Base-by-base conservation (phyloP, 2,329 filamentous ascomycete species). In the Xylariaceae sp. region DNA sequence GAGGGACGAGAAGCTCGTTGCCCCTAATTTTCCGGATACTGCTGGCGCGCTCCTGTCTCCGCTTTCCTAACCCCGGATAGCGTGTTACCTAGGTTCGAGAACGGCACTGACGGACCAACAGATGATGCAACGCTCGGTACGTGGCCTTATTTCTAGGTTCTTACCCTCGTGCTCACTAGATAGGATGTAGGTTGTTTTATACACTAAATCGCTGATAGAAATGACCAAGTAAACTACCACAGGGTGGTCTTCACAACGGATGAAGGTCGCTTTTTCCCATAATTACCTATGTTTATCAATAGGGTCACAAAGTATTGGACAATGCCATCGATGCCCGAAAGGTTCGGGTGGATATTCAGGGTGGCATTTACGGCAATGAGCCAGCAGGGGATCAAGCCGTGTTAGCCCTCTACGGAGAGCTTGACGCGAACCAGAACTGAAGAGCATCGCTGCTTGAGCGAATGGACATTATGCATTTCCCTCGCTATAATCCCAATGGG, bases 91-190 rank as follows among this genome's bases (percentile, higher is more conserved):
- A 61, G 64, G 6, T 70, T 69, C 29, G 36, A 45, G 6, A 63
- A 68, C 35, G 68, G 67, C 8, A 65, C 64, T 2, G 63, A 67
- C 29, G 65, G 66, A 1, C 68, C 67, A 8, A 70, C 68, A 15
- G 64, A 67, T 24, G 61, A 68, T 55, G 54, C 50, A 8, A 66
- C 64, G 2, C 61, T 69, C 15, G 67, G 68, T 69, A 45, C 4
- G 62, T 64, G 11, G 41, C 23, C 39, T 15, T 24, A 30, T 23
- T 30, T n/a, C 13, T 16, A n/a, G 2, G 16, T 8, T 36, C 18
- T n/a, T 2, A 15, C 16, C 37, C 10, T 26, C 4, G 23, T 2
- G 30, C 40, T 57, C 33, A 57, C 35, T 29, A 11, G 15, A 29
- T 11, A 26, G 24, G 15, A 26, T 1, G 4, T 6, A 70, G 67